These are phyloP conservation scores for Podaxis sp. DNA, from an alignment of 768 basidiomycete genomes.

Conservation along the genomic window DNA sequence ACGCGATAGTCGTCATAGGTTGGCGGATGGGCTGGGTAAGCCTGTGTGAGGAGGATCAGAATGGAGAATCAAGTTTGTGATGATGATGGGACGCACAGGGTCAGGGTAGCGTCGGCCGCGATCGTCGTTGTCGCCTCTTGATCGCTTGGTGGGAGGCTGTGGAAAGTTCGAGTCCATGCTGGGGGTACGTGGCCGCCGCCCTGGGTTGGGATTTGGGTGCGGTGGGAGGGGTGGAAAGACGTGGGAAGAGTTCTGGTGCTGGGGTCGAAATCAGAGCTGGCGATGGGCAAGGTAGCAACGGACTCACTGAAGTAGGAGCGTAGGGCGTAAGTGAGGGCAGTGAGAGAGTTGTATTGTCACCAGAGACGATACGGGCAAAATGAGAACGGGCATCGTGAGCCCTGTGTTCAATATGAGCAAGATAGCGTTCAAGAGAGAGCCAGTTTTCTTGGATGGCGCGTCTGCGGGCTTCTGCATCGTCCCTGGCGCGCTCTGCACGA, in stretches of 20 bases:
- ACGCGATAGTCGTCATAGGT: slow-evolving; percentile 11
- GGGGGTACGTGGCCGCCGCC: slow-evolving; percentile 33
- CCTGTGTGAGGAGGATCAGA: slow-evolving; percentile 5
- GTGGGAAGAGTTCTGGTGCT: slow-evolving; percentile 21
- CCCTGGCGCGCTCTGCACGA: slow-evolving; percentile 50
- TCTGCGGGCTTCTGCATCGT: slow-evolving; percentile 53
- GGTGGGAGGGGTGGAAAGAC: slow-evolving; percentile 41
- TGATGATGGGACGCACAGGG: slow-evolving; percentile 25
- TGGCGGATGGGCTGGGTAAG: slow-evolving; percentile 14
- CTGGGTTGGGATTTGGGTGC: slow-evolving; percentile 32
- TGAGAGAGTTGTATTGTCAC: slow-evolving; percentile 42
- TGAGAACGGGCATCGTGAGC: slow-evolving; percentile 49
- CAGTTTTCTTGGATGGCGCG: slow-evolving; percentile 47
- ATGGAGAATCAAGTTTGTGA: slow-evolving; percentile 1
- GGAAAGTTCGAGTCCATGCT: slow-evolving; percentile 43
- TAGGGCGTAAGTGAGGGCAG: slow-evolving; percentile 31
- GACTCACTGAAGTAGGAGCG: slow-evolving; percentile 8
- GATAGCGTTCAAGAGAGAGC: slow-evolving; percentile 48
- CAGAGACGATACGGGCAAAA: slow-evolving; percentile 44
- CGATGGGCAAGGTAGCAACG: slow-evolving; percentile 2
- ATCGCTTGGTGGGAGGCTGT: slow-evolving; percentile 19
- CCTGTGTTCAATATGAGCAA: slow-evolving; percentile 43
- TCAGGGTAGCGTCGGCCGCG: slow-evolving; percentile 29
- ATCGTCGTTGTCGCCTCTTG: slow-evolving; percentile 21
- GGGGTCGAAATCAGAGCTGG: slow-evolving; percentile 8